Evolutionary conservation across 371 early-diverging fungal genomes (phyloP), one percentile per base, ranked within the genome.

Genomic region (Apophysomyces variabilis): DNA sequence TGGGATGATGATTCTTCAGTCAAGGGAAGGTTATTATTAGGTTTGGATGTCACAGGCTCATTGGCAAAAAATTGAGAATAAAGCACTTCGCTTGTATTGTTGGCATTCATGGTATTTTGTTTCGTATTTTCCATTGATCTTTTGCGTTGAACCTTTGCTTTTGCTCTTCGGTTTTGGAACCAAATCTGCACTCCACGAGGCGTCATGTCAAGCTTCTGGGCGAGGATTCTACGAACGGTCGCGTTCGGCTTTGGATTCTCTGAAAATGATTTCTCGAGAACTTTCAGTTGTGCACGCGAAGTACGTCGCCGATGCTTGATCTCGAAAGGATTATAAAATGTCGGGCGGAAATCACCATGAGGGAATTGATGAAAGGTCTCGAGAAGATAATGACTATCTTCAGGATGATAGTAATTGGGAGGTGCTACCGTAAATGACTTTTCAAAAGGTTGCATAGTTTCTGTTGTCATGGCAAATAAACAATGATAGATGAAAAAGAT

Each of bases 91-190:
- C 21, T 50, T 50, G 54, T 41, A 36, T 58, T 58, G 6, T 32
- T 18, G 11, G 38, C 8, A 21, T 50, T 50, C 21, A 26, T 9
- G 54, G 21, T 11, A 50, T 58, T 64, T 58, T n/a, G 36, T 26
- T 45, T 44, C 21, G 54, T 50, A 11, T 21, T 50, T 21, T 50
- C 54, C 54, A 50, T 56, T 44, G 68, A 47, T 64, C 67, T 76
- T 59, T 73, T 66, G 60, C 71, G 66, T 44, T 74, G 70, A 46
- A 74, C 38, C 47, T 80, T 80, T 38, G 76, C 81, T 79, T 96
- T 97, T 47, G 96, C 96, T 61, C 99, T 86, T 63, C 95, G 87
- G 83, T 99, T 99, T 77, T 99, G 99, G 79, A 99, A 99, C 99
- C 99, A 98, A 62, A 98, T 93, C 75, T 99, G 96, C 46, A 99